A percentile compares a stretch with the other conserved stretches of the same genome.
These are phyloP conservation scores for Atalantia buxifolia DNA, from an alignment of 345 rosid genomes.

Conservation along the genomic window DNA sequence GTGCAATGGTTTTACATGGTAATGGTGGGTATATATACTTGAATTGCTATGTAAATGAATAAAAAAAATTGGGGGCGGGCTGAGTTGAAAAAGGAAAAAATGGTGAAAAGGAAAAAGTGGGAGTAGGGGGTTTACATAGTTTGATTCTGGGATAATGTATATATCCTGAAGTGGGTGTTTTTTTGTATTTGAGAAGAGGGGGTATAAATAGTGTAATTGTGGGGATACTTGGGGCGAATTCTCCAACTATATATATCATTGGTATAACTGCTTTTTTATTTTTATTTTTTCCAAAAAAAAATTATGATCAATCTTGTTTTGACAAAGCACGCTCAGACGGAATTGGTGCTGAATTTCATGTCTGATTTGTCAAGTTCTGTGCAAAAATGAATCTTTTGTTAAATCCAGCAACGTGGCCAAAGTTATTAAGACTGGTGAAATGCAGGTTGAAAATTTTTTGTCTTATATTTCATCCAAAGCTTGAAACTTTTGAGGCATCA, in stretches of 20 bases:
- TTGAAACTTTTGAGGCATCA: too few species aligned
- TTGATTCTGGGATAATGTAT: slow-evolving; percentile 32
- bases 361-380: neutral
- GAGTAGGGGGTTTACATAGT: slow-evolving; percentile 11
- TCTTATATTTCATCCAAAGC: too few species aligned
- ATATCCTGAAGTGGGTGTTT: slow-evolving; percentile 25
- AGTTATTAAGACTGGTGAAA: too few species aligned
- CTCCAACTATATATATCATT: slow-evolving; percentile 23
- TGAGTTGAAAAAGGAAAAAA: slow-evolving; percentile 8
- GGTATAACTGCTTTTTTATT: slow-evolving; percentile 12
- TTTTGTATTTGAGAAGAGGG: slow-evolving; percentile 10
- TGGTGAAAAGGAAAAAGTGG: slow-evolving; percentile 6
- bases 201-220: slow-evolving; percentile 42
- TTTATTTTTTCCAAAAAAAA: slow-evolving; percentile 1
- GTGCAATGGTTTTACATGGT: slow-evolving; percentile 11
- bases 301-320: neutral
- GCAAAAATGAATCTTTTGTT: neutral
- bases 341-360: neutral
- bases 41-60: slow-evolving; percentile 39
- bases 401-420: too few species aligned
- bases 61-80: slow-evolving; percentile 23
- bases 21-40: slow-evolving; percentile 22
- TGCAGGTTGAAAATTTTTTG: too few species aligned
- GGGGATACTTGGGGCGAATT: slow-evolving; percentile 41
- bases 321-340: neutral